phyloP scores from a whole-genome alignment of 352 stramenopile genomes.

The Globisporangium nagaii region DNA sequence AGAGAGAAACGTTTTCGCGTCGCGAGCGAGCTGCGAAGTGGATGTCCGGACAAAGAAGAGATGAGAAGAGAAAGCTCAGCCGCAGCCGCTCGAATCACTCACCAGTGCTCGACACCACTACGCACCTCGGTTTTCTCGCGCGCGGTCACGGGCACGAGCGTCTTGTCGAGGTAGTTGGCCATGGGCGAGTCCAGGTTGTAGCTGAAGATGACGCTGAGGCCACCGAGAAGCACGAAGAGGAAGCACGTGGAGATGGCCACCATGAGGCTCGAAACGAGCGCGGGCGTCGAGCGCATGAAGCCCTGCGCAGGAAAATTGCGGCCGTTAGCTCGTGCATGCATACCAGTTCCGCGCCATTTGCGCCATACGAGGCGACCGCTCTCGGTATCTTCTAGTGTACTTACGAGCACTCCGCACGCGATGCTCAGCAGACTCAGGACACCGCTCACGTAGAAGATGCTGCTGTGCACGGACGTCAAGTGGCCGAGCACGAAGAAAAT shows the following conservation, averaged over 20 bases:
- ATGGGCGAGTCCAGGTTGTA: conserved; percentile 37
- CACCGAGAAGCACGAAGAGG: conserved; percentile 40
- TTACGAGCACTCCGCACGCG: conserved; percentile 36
- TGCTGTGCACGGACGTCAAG: conserved; percentile 26
- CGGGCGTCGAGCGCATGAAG: conserved; percentile 35
- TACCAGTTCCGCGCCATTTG: no score
- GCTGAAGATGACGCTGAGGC: conserved; percentile 51
- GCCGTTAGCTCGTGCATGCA: no score
- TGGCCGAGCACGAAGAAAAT: conserved; percentile 39
- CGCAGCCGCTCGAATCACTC: no score
- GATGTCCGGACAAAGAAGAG: not conserved
- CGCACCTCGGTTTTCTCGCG: conserved; percentile 34
- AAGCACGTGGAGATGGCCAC: conserved; percentile 42
- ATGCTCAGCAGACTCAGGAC: conserved; percentile 38
- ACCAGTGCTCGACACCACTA: not conserved
- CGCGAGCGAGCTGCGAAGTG: conserved; percentile 36
- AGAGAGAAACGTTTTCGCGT: conserved; percentile 35
- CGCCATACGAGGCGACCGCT: no score
- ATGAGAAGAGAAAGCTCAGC: not conserved
- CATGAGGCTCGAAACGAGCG: conserved; percentile 49
- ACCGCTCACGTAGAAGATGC: conserved; percentile 25
- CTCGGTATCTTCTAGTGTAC: no score
- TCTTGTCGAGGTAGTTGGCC: conserved; percentile 45
- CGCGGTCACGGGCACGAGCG: conserved; percentile 23
- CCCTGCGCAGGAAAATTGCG: no score